Percentiles rank a stretch among this genome's conserved stretches.
Conservation (phyloP, 1,284 basidiomycete genomes). For the Ganoderma multipileum region DNA sequence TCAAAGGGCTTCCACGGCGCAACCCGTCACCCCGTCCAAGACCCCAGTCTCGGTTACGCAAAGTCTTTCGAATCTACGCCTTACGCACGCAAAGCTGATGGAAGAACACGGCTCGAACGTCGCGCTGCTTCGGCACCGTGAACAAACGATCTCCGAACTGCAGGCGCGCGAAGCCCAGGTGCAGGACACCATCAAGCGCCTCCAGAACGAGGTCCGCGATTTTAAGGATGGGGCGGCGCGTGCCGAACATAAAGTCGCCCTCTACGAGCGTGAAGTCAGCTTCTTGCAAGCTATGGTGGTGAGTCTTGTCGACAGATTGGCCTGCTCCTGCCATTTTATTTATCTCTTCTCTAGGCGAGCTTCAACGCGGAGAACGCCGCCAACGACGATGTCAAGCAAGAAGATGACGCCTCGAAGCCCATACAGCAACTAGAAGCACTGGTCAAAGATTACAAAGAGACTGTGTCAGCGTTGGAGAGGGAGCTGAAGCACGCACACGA, state of each 20-base stretch:
- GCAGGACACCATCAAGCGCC: conserved; percentile 41
- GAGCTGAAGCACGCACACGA: conserved; percentile 51
- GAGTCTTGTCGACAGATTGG: conserved; percentile 35
- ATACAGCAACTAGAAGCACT: conserved; percentile 65
- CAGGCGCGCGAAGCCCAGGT: conserved; percentile 46
- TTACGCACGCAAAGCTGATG: conserved; percentile 64
- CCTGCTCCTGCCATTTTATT: neutral
- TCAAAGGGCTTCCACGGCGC: conserved; percentile 48
- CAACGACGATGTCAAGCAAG: conserved; percentile 37
- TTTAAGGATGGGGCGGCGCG: conserved; percentile 53
- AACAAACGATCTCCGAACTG: conserved; percentile 54
- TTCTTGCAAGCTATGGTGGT: conserved; percentile 72
- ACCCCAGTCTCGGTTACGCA: conserved; percentile 61
- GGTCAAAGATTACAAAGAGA: conserved; percentile 59
- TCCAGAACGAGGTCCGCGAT: conserved; percentile 46
- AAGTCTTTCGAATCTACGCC: conserved; percentile 61
- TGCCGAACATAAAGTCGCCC: conserved; percentile 51
- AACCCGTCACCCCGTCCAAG: conserved; percentile 47
- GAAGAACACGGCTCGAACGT: conserved; percentile 67
- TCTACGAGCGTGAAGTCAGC: conserved; percentile 65
- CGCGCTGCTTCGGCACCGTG: conserved; percentile 56
- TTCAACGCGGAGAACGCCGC: conserved; percentile 61
- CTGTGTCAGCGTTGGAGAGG: conserved; percentile 51
- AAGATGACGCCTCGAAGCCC: conserved; percentile 48
- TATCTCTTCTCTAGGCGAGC: conserved; percentile 52